Evolutionary conservation across 257 asterid species (phyloP).

Genomic region (Fraxinus americana): DNA sequence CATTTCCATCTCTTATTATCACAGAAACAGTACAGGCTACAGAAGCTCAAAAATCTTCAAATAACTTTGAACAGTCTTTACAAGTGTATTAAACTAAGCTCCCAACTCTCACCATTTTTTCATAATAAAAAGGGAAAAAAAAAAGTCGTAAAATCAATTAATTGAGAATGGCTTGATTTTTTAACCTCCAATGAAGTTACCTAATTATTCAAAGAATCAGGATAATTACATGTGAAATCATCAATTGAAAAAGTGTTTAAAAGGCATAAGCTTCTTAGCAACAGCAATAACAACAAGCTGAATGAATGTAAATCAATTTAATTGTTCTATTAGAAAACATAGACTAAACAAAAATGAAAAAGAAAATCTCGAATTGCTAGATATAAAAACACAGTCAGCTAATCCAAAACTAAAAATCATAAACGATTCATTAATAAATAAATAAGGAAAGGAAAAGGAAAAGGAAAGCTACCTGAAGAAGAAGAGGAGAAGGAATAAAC

Average conservation of each 20-base stretch:
- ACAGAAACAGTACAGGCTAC: constrained; percentile 10
- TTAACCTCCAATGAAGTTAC: too few relatives aligned
- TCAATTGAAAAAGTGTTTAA: background rate
- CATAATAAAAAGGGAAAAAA: background rate
- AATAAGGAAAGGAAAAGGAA: background rate
- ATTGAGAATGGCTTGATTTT: background rate
- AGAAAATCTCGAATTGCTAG: too few relatives aligned
- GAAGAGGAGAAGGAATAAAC: constrained; percentile 24
- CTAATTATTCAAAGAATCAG: background rate
- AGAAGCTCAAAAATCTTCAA: background rate
- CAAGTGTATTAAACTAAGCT: background rate
- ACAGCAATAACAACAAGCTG: background rate
- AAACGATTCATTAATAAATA: background rate
- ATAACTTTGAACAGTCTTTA: constrained; percentile 1
- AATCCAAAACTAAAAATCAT: background rate
- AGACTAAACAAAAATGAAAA: too few relatives aligned
- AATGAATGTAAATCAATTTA: too few relatives aligned
- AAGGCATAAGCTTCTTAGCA: background rate
- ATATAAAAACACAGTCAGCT: too few relatives aligned
- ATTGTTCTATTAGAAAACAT: too few relatives aligned
- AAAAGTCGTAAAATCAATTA: background rate
- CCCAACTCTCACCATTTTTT: constrained; percentile 1
- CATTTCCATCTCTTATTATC: background rate
- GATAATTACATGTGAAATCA: background rate
- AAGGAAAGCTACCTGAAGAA: constrained; percentile 39